Evolutionary conservation across 805 yeast genomes (phyloP).

Genomic region (Yarrowia osloensis): DNA sequence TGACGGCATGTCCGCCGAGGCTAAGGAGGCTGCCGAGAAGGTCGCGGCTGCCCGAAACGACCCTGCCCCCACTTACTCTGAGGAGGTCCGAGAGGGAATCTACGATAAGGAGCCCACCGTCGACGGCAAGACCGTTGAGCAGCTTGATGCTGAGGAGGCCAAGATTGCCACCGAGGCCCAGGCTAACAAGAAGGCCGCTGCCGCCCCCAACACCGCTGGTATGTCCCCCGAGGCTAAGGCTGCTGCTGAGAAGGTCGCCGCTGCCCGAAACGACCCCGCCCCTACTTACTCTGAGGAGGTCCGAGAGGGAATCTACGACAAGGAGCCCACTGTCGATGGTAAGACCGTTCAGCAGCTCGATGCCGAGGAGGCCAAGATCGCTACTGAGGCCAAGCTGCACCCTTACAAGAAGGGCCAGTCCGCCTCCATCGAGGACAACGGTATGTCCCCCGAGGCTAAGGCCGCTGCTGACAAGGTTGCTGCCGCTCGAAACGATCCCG

Average conservation of each 20-base stretch:
- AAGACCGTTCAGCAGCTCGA: conserved; percentile 8
- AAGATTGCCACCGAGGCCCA: not conserved
- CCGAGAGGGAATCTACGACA: not conserved
- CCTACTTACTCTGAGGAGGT: conserved; percentile 21
- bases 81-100: not conserved
- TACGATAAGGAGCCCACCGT: conserved; percentile 13
- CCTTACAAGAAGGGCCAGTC: too few species aligned
- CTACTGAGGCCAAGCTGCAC: not conserved
- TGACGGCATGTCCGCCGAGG: not conserved
- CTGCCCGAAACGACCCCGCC: not conserved
- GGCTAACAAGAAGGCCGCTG: not conserved
- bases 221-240: conserved; percentile 21
- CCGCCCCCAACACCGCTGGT: not conserved
- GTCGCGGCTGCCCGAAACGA: conserved; percentile 10
- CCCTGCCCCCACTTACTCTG: not conserved
- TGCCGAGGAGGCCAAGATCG: conserved; percentile 4
- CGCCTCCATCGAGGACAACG: not conserved
- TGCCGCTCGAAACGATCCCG: not conserved
- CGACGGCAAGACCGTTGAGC: conserved; percentile 11
- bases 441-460: conserved; percentile 16
- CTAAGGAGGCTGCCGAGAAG: conserved; percentile 12
- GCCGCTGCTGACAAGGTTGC: conserved; percentile 19
- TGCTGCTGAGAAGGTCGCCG: conserved; percentile 16
- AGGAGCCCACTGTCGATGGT: conserved; percentile 14
- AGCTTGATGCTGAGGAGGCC: conserved; percentile 1